These are phyloP conservation scores for Rhipidocladum racemiflorum DNA, from an alignment of 176 grass and related monocot genomes.

Conservation along the genomic window DNA sequence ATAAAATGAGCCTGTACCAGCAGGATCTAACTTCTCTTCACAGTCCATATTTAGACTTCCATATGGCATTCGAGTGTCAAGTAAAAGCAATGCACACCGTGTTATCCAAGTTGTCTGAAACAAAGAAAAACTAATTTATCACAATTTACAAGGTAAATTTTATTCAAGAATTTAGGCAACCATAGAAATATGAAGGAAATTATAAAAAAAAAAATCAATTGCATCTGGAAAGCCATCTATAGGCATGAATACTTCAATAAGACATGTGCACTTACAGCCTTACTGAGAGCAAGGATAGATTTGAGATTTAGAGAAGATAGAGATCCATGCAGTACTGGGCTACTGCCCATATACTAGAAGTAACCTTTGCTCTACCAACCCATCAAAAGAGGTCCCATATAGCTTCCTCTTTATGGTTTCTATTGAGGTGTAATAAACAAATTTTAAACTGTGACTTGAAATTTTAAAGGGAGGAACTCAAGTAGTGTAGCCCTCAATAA, in stretches of 20 bases:
- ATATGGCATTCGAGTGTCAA: constrained; percentile 91
- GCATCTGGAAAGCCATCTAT: background rate
- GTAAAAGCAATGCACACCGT: constrained; percentile 66
- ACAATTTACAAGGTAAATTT: background rate
- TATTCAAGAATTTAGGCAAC: background rate
- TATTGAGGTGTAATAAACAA: background rate
- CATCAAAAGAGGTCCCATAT: background rate
- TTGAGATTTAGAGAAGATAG: background rate
- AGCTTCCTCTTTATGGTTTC: background rate
- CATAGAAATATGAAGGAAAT: background rate
- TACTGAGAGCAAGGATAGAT: background rate
- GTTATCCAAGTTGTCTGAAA: constrained; percentile 71
- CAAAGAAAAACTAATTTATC: background rate
- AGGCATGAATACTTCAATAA: background rate
- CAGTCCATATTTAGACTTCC: constrained; percentile 87
- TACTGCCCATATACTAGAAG: background rate
- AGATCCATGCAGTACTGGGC: no score
- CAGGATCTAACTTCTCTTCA: constrained; percentile 75
- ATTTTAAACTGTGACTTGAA: background rate
- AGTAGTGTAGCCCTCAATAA: background rate
- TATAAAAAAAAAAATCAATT: background rate
- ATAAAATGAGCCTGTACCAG: constrained; percentile 84
- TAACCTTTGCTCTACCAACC: background rate
- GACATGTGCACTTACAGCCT: background rate
- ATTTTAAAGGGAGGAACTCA: background rate